Percentiles rank a stretch among this genome's conserved stretches.
phyloP scores from a whole-genome alignment of 495 filamentous ascomycete species.

The Aspergillus sclerotioniger region DNA sequence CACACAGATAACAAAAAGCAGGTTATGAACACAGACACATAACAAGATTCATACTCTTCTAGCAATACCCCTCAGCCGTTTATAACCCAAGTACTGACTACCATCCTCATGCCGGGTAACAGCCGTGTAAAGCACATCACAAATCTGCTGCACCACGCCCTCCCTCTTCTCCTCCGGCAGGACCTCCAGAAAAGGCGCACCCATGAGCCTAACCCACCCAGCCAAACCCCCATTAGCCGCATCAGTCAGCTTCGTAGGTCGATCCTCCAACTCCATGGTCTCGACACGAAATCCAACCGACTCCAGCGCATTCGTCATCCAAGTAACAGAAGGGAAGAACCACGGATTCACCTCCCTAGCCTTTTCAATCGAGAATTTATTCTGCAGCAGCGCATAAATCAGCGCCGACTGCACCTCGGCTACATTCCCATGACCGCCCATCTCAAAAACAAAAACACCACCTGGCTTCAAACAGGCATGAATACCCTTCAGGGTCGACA shows the following conservation, averaged over 20 bases:
- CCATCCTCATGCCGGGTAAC: conserved; percentile 53
- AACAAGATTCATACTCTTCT: conserved; percentile 53
- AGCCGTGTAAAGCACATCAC: conserved; percentile 54
- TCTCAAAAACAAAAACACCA: conserved; percentile 67
- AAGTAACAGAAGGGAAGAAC: conserved; percentile 68
- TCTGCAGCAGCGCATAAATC: conserved; percentile 47
- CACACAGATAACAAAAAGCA: neutral
- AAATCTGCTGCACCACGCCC: conserved; percentile 52
- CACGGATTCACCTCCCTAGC: conserved; percentile 59
- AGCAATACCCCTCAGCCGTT: conserved; percentile 65
- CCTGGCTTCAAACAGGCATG: conserved; percentile 51
- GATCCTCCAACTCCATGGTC: conserved; percentile 59
- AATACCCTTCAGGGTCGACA: conserved; percentile 43
- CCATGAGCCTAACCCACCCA: conserved; percentile 71
- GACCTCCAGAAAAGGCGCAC: conserved; percentile 52
- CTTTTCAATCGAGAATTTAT: conserved; percentile 48
- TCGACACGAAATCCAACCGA: conserved; percentile 59
- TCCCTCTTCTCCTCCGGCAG: conserved; percentile 52
- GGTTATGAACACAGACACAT: neutral
- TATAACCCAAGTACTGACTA: conserved; percentile 64
- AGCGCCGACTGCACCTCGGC: conserved; percentile 62
- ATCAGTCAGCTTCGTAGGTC: conserved; percentile 59
- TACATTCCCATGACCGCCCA: conserved; percentile 71
- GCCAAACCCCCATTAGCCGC: conserved; percentile 58
- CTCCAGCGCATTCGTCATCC: conserved; percentile 52